Base-by-base conservation (phyloP, 805 yeast species). In the Candida endomychidarum region DNA sequence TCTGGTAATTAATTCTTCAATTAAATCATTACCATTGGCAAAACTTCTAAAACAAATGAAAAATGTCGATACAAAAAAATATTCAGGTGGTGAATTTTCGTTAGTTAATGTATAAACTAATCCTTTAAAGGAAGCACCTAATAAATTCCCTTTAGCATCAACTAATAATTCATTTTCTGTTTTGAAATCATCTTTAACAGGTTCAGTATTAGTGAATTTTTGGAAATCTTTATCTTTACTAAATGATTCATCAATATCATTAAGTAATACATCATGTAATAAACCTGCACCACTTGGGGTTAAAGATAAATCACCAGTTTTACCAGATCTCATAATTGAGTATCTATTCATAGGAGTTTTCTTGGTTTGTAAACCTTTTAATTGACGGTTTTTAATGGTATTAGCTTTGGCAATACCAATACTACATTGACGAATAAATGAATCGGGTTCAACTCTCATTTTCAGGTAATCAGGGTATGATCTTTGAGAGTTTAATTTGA, bases 21-120 rank as follows among this genome's bases (percentile, higher is more conserved):
- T 67, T 19, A 90, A 65, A 44, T 83, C 86, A 22, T 73, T 66
- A 1, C 90, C 78, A 35, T 70, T 72, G 0, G 89, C 76, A 60
- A 83, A 90, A 40, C 78, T 76, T 51, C 89, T 73, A 63, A 83
- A 88, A 29, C 86, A 81, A 40, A 87, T 66, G 64, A 90, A 79
- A 53, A 89, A 86, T 0, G 93, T 78, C 0, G 93, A 78, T 2
- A 78, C 70, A 43, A 83, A 78, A 52, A 83, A 81, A 42, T 78
- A 78, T 42, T 79, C 85, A 2, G 88, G 83, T 11, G 81, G 80
- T 1, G 72, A 57, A 24, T 61, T 45, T 52, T 84, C 91, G 57
- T 84, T 83, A 0, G 90, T 84, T 36, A 84, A 60, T 17, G 85
- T 69, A 50, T 68, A 75, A 3, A 85, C 77, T 41, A 85, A 65